Evolutionary conservation across 805 yeast species (phyloP), one percentile per base, ranked within the genome.

Genomic region (Saccharomycopsis javanensis): DNA sequence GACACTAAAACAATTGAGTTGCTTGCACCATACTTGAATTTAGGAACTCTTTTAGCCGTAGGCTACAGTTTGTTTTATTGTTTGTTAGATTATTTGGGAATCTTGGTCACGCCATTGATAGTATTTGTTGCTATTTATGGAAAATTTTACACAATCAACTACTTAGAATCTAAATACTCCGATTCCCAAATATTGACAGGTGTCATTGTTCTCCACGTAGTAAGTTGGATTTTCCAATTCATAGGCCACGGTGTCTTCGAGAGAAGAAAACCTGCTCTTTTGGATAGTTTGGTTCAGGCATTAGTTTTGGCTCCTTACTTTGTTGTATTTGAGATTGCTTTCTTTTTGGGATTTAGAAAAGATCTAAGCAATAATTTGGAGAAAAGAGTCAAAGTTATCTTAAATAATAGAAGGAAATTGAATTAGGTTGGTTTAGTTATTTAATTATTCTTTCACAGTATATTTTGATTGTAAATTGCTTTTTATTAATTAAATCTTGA

Each of bases 271-370:
- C 99, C 99, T 0, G 97, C 98, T 0, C 70, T 92, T 55, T 68
- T 88, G 45, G 96, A 91, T 65, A 91, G 85, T 66, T 72, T 89
- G 50, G 71, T 84, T 4, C 97, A 90, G 66, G 94, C 97, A 4
- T 68, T 92, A 18, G 89, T 92, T 0, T 73, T 91, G 61, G 98
- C 98, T 0, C 98, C 98, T 1, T 89, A 80, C 66, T 91, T 92
- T 67, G 96, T 90, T 3, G 72, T 83, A 13, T 88, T 83, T 68
- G 98, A 94, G 68, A 65, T 85, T 2, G 76, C 87, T 13, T 88
- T 88, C 64, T 68, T 72, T 57, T 63, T 82, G n/a, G 97, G 97
- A 0, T 78, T 71, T 65, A 75, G 81, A 63, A 69, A 69, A 55
- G 80, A 77, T 28, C 68, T 85, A 56, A 74, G 81, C 59, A 73